These are phyloP conservation scores for Apiospora koreana DNA, from an alignment of 2,329 filamentous ascomycete genomes.

Conservation along the genomic window DNA sequence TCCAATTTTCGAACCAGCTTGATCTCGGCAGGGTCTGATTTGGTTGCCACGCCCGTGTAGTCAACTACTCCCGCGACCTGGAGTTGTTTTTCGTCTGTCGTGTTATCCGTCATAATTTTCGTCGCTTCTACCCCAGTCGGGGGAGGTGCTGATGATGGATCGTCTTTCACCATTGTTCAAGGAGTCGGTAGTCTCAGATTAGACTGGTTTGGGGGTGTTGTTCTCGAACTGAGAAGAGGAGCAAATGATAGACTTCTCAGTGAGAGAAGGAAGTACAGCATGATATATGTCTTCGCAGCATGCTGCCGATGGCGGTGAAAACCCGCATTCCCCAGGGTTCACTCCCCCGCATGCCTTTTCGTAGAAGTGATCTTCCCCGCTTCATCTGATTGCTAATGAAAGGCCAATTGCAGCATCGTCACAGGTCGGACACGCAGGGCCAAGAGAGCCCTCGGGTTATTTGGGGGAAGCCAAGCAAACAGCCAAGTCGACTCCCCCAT, in stretches of 20 bases:
- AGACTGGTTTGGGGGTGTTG: not conserved
- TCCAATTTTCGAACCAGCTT: slow-evolving; percentile 38
- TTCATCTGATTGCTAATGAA: not conserved
- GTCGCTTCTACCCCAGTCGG: not conserved
- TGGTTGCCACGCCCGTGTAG: slow-evolving; percentile 19
- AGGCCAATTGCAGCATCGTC: not conserved
- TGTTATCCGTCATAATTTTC: not conserved
- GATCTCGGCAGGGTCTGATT: slow-evolving; percentile 37
- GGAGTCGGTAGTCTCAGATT: no score
- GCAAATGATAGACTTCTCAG: not conserved
- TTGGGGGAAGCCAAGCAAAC: not conserved
- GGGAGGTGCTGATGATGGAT: not conserved
- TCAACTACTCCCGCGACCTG: not conserved
- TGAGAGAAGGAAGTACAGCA: no score
- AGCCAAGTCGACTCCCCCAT: not conserved
- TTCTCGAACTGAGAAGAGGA: no score
- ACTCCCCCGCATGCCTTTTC: slow-evolving; percentile 1
- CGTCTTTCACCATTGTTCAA: not conserved
- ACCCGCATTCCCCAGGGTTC: not conserved
- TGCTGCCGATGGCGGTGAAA: not conserved
- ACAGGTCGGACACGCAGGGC: not conserved
- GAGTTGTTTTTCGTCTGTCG: not conserved
- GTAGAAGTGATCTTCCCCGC: not conserved
- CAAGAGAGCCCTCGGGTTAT: not conserved
- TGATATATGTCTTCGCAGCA: not conserved